Base-by-base conservation (phyloP, 148 eudicot genomes). In the Camellia granthamiana region DNA sequence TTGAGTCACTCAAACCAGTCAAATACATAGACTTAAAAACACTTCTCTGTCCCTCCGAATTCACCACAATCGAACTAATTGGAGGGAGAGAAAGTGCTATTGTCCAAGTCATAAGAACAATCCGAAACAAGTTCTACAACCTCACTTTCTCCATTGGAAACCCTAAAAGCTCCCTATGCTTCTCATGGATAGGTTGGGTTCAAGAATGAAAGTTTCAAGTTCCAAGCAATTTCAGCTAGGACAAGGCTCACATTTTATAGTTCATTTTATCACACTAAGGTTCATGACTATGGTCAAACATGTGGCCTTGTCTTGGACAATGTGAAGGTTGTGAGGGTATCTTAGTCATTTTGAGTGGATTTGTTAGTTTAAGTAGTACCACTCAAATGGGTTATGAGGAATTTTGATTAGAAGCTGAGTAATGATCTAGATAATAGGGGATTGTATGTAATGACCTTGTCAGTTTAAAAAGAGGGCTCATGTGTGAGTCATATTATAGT, bases 71-170 rank as follows among this genome's bases (percentile, higher is more conserved):
- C 10, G 97, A 94, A 78, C 68, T 92, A 3, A 84, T 92, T 0
- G 92, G 90, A 4, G 97, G 98, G 8, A 82, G 92, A 74, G 98
- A 94, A 63, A 89, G 89, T n/a, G 94, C 91, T 46, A 87, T 94
- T 5, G 84, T 94, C 4, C 97, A 94, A 79, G 72, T 88, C 82
- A 70, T 88, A 19, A 78, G 84, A 47, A 88, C 90, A 4, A 69
- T 78, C 5, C 73, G 82, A 41, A 75, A 82, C 7, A 82, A 72
- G 44, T 77, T 76, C 52, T 86, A 88, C 79, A 77, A 60, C 58
- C 83, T 85, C 2, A 52, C 86, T 19, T 88, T 88, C 81, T 78
- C 80, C 5, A 59, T 78, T 30, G 38, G 38, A 30, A 30, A 30
- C 38, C 38, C 1, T 0, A 30, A 30, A 30, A 30, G 1, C 38